Evolutionary conservation across 306 rosid genomes (phyloP).

Genomic region (Cicer bijugum): DNA sequence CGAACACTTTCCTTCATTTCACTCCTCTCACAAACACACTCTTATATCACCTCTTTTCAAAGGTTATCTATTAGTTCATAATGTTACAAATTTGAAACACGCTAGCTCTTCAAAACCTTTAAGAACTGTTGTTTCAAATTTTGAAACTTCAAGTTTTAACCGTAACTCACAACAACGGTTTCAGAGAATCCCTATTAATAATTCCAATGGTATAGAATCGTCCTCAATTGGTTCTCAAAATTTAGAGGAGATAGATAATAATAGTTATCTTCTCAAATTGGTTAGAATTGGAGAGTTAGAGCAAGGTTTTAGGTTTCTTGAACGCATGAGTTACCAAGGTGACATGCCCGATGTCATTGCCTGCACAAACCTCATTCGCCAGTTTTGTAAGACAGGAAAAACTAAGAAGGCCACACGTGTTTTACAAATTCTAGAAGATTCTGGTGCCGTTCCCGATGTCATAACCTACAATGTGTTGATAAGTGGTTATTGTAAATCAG

Average conservation of each 20-base stretch:
- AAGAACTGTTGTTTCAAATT: slow-evolving; percentile 51
- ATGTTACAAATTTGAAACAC: slow-evolving; percentile 34
- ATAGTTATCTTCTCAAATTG: slow-evolving; percentile 59
- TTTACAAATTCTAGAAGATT: slow-evolving; percentile 72
- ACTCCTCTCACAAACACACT: slow-evolving; percentile 32
- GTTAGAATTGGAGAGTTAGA: slow-evolving; percentile 77
- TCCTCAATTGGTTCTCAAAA: slow-evolving; percentile 45
- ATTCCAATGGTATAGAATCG: slow-evolving; percentile 47
- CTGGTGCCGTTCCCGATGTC: slow-evolving; percentile 84
- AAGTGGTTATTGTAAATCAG: slow-evolving; percentile 79
- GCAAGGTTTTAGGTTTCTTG: slow-evolving; percentile 67
- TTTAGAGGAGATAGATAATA: slow-evolving; percentile 59
- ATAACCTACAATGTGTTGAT: slow-evolving; percentile 87
- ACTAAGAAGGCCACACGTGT: slow-evolving; percentile 74
- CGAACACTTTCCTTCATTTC: slow-evolving; percentile 61
- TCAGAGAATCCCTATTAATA: slow-evolving; percentile 43
- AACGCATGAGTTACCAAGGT: slow-evolving; percentile 65
- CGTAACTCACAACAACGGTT: slow-evolving; percentile 54
- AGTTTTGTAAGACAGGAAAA: slow-evolving; percentile 68
- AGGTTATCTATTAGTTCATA: too few relatives aligned
- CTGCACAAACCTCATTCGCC: slow-evolving; percentile 82
- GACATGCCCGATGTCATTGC: slow-evolving; percentile 78
- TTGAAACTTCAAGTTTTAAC: slow-evolving; percentile 56
- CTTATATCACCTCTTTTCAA: too few relatives aligned
- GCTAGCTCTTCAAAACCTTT: slow-evolving; percentile 33